Percentiles rank a stretch among this genome's conserved stretches.
These are phyloP conservation scores for Piper betle DNA, from an alignment of 164 flowering plant species.

Conservation along the genomic window DNA sequence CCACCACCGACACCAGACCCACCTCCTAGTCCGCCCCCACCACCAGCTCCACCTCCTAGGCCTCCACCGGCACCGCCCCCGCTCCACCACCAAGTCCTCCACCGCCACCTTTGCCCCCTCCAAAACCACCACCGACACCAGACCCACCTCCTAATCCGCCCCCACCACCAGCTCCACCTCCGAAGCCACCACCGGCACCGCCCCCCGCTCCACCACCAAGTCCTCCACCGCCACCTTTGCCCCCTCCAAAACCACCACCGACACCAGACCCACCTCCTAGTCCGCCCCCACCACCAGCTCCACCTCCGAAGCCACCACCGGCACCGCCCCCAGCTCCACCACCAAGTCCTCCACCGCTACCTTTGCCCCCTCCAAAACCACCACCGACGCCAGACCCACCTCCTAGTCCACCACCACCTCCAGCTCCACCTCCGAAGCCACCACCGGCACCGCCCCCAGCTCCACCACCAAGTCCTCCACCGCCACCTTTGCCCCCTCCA, in stretches of 20 bases:
- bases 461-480: background rate
- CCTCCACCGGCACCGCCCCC: background rate
- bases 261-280: background rate
- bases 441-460: background rate
- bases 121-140: background rate
- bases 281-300: background rate
- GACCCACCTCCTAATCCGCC: background rate
- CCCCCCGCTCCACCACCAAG: background rate
- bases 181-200: background rate
- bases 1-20: background rate
- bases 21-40: background rate
- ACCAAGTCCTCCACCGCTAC: background rate
- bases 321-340: background rate
- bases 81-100: background rate
- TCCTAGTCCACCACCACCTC: background rate
- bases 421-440: background rate
- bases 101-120: background rate
- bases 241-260: background rate
- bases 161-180: background rate
- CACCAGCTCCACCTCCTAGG: background rate
- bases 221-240: background rate
- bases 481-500: background rate
- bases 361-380: slow-evolving; percentile 1
- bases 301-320: background rate
- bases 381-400: background rate